Base-by-base conservation (phyloP, 495 filamentous ascomycete species). In the Podospora fimiseda region DNA sequence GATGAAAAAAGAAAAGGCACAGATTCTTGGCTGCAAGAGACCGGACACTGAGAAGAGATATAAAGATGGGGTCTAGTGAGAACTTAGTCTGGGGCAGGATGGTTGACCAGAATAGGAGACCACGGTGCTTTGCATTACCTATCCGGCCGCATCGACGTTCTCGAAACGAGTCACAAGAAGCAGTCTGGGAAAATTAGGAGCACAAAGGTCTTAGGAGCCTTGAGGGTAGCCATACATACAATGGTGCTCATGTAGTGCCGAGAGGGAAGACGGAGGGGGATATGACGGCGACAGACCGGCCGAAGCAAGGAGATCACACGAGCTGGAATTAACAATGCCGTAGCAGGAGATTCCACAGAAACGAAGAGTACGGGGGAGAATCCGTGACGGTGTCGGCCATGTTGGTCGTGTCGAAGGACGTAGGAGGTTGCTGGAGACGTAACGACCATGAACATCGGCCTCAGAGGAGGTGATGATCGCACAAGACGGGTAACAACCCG, bases 281-380 rank as follows among this genome's bases (percentile, higher is more conserved):
- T 43, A 7, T 22, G 2, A 23, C 23, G 20, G 39, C 49, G 39
- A 51, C 13, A 18, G 48, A 18, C 36, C 11, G 15, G 37, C 13
- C 33, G 48, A 50, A 40, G 39, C 39, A 41, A 41, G 39, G 39
- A 50, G 40, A 41, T 50, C 47, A 50, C 38, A 59, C 43, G 42
- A 33, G 43, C 30, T 37, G 33, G 27, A 11, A 33, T 33, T 33
- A 11, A 33, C 27, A 33, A 33, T 11, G 11, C 27, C 11, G 27
- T n/a, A 13, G 42, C 23, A 22, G 42, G 42, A 44, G 19, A 44
- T 13, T 22, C 20, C 18, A 14, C 42, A 19, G 16, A 44, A 44
- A 22, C 42, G 18, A 16, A 44, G 19, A 11, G 23, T 9, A 44
- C 23, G 20, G 4, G 42, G 42, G n/a, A 44, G 23, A 20, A 44